These are phyloP conservation scores for Blastobotrys serpentis DNA, from an alignment of 1,139 yeast genomes.

Conservation along the genomic window DNA sequence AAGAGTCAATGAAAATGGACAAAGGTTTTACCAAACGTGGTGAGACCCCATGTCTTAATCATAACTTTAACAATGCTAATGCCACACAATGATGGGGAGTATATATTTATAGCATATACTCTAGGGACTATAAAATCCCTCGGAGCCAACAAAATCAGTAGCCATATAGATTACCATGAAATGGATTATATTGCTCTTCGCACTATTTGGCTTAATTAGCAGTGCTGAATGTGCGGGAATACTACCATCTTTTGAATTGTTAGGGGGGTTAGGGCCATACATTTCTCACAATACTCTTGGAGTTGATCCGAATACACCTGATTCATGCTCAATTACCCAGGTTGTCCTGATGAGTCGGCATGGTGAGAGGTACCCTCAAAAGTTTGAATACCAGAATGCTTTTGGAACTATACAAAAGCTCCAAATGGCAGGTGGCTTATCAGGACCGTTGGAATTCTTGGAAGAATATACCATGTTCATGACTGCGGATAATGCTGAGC, in stretches of 20 bases:
- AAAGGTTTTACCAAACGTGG: too few species aligned
- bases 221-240: neutral
- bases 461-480: conserved; percentile 15
- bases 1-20: too few species aligned
- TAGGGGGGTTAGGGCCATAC: conserved; percentile 4
- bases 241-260: neutral
- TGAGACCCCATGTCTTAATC: too few species aligned
- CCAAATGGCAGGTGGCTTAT: conserved; percentile 9
- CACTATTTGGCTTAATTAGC: neutral
- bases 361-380: conserved; percentile 22
- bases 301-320: neutral
- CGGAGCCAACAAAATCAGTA: too few species aligned
- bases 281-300: neutral
- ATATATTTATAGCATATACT: too few species aligned
- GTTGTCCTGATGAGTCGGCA: conserved; percentile 21
- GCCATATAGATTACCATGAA: too few species aligned
- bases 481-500: conserved; percentile 12
- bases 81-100: too few species aligned
- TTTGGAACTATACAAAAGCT: conserved; percentile 16
- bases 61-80: too few species aligned
- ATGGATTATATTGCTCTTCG: too few species aligned
- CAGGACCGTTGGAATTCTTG: conserved; percentile 15
- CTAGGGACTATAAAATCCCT: too few species aligned
- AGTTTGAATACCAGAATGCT: neutral
- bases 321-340: conserved; percentile 16